Percentiles rank a stretch among this genome's conserved stretches.
Evolutionary conservation across 164 flowering plant species (phyloP).

Genomic region (Magnolia changhungtana): DNA sequence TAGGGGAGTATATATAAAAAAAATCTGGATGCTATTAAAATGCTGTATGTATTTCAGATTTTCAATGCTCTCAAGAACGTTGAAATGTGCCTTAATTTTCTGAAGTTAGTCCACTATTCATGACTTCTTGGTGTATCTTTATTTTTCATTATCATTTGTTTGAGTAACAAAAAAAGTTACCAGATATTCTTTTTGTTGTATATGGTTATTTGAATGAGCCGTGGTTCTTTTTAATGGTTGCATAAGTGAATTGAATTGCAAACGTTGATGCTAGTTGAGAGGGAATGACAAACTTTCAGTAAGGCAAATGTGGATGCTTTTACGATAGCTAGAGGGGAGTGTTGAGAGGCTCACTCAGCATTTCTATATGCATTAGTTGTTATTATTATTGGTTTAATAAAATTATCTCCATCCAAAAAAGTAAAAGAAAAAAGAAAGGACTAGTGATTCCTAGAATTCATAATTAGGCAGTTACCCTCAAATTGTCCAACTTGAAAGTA

Average conservation of each 20-base stretch:
- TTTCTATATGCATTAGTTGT: too few species aligned
- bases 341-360: too few species aligned
- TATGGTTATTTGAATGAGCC: neutral
- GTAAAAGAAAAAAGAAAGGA: too few species aligned
- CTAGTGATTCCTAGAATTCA: too few species aligned
- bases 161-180: neutral
- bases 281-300: neutral
- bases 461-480: too few species aligned
- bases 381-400: too few species aligned
- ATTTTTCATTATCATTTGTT: neutral
- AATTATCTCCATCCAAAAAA: too few species aligned
- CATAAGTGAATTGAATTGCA: neutral
- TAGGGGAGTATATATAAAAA: conserved; percentile 14
- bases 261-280: too few species aligned
- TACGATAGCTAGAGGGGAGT: neutral
- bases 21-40: conserved; percentile 28
- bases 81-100: conserved; percentile 19
- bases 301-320: neutral
- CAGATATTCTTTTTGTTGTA: neutral
- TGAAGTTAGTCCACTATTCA: conserved; percentile 7
- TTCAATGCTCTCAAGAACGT: conserved; percentile 23
- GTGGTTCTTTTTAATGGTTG: neutral
- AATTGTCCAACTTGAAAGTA: too few species aligned
- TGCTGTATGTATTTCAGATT: conserved; percentile 11
- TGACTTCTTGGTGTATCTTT: conserved; percentile 3